Evolutionary conservation across 495 filamentous ascomycete species (phyloP), one percentile per base, ranked within the genome.

Genomic region (Achaetomiella virescens): DNA sequence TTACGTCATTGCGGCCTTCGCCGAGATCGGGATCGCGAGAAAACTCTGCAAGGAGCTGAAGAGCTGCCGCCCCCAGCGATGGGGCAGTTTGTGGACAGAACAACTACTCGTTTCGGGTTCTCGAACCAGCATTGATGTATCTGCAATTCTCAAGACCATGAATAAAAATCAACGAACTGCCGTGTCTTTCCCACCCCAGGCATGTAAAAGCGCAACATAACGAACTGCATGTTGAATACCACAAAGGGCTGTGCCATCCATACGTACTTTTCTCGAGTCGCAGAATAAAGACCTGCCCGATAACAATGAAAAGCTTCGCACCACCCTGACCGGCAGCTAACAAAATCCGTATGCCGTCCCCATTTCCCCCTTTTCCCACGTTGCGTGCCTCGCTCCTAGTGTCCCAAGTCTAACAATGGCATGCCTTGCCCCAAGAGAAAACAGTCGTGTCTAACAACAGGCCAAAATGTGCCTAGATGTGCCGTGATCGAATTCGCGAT

Each of bases 371-470:
- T 15, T 47, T 42, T 27, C 54, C 38, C 7, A 29, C 33, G 12
- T 33, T 9, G 7, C 12, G n/a, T 29, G 15, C n/a, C 43, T 27
- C 31, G 17, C 27, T 48, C 35, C 48, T 25, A 15, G 55, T 33
- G 29, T 44, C 47, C 29, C 4, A 47, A 29, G 41, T 46, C 46
- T 57, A 51, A 24, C 31, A 38, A 21, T 46, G 41, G 17, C 45
- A 24, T 59, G 7, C 40, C 43, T 50, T 54, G 44, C 38, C 57
- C 20, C 35, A 38, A 40, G 14, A 38, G 38, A 45, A 46, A n/a
- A 37, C 38, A n/a, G 31, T 44, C 48, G 40, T 33, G 4, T 51
- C 36, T 29, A 57, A 51, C 47, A 22, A 24, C 47, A 24, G 27
- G 14, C 7, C 36, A 47, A 46, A 20, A 29, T 47, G 38, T 45